Conservation (phyloP, 2,329 filamentous ascomycete species). For the Chaetomiaceae sp. region DNA sequence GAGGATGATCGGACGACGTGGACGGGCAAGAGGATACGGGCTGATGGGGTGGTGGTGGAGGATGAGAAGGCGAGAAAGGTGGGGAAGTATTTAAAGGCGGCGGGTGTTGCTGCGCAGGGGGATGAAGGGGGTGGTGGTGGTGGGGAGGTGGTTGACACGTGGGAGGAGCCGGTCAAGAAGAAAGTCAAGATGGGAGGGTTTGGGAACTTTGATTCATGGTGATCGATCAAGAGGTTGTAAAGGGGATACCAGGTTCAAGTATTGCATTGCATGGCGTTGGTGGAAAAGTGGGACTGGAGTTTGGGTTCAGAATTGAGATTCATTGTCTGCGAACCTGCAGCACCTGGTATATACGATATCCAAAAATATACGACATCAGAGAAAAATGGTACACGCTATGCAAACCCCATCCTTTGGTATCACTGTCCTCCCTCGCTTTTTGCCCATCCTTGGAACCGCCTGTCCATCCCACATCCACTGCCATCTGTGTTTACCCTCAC, state of each 20-base stretch:
- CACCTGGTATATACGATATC: slow-evolving; percentile 11
- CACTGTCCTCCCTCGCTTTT: background rate
- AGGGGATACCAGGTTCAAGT: background rate
- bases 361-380: slow-evolving; percentile 1
- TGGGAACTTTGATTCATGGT: slow-evolving; percentile 95
- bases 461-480: too few species aligned
- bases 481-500: too few species aligned
- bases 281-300: background rate
- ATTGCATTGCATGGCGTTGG: slow-evolving; percentile 18
- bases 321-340: background rate
- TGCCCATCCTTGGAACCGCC: too few species aligned
- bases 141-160: slow-evolving; percentile 49
- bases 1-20: slow-evolving; percentile 91
- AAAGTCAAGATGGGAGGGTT: slow-evolving; percentile 73
- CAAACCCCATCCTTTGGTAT: slow-evolving; percentile 8
- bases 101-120: slow-evolving; percentile 24
- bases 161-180: slow-evolving; percentile 71
- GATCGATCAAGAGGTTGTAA: slow-evolving; percentile 23
- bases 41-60: slow-evolving; percentile 53
- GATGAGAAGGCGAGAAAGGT: slow-evolving; percentile 42
- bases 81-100: slow-evolving; percentile 79
- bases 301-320: background rate
- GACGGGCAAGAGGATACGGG: slow-evolving; percentile 87
- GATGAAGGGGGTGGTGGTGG: slow-evolving; percentile 25
- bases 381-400: slow-evolving; percentile 2